Percentiles rank a stretch among this genome's conserved stretches.
Evolutionary conservation across 2,329 filamentous ascomycete species (phyloP).

Genomic region (Fusarium sp.): DNA sequence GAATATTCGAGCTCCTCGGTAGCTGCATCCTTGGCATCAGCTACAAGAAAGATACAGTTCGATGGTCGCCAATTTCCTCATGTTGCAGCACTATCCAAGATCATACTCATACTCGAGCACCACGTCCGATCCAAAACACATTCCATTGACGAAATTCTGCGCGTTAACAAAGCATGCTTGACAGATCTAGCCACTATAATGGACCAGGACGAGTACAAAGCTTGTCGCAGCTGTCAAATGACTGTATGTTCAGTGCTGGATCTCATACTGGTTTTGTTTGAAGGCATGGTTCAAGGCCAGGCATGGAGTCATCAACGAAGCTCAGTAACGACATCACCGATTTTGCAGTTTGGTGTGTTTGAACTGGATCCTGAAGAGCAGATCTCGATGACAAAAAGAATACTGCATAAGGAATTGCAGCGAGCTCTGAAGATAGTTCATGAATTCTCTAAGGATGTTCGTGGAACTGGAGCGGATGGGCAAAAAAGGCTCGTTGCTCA

Average conservation of each 20-base stretch:
- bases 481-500: not conserved
- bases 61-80: not conserved
- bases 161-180: not conserved
- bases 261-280: not conserved
- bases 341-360: not conserved
- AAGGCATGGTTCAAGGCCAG: not conserved
- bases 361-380: not conserved
- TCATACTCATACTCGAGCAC: not conserved
- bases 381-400: not conserved
- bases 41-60: not conserved
- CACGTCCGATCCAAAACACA: not conserved
- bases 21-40: not conserved
- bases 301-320: not conserved
- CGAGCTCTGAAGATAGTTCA: not conserved
- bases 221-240: not conserved
- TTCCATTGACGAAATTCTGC: not conserved
- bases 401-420: not conserved
- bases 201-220: not conserved
- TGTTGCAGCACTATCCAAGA: not conserved
- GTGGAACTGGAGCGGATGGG: not conserved
- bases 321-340: not conserved
- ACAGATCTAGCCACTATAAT: not conserved
- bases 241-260: not conserved
- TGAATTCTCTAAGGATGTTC: not conserved
- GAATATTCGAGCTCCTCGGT: not conserved